These are phyloP conservation scores for Mycena haematopus DNA, from an alignment of 768 basidiomycete species.

Conservation along the genomic window DNA sequence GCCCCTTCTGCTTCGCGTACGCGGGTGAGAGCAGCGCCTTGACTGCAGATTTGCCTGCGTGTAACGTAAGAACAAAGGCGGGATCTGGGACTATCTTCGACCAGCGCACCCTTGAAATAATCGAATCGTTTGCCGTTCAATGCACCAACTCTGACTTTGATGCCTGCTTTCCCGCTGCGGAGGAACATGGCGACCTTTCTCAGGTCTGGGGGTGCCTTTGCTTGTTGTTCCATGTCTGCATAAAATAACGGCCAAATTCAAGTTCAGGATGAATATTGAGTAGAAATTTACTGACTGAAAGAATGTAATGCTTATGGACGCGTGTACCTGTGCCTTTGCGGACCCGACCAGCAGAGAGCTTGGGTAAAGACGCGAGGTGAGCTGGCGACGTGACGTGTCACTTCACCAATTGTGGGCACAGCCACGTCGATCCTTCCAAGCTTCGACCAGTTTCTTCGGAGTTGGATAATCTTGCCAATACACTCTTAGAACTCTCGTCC, in stretches of 20 bases:
- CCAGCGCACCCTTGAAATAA: constrained; percentile 91
- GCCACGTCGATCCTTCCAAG: no score
- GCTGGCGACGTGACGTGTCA: background rate
- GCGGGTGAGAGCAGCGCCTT: constrained; percentile 92
- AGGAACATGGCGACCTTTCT: constrained; percentile 88
- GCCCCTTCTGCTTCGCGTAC: constrained; percentile 87
- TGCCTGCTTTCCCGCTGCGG: constrained; percentile 82
- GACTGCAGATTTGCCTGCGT: constrained; percentile 86
- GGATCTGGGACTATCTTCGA: background rate
- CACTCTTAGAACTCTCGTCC: no score
- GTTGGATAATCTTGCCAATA: no score
- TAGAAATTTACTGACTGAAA: background rate
- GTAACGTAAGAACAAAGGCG: background rate
- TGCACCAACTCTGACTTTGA: constrained; percentile 90
- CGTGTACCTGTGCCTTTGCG: constrained; percentile 14
- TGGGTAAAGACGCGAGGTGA: background rate
- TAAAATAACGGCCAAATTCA: background rate
- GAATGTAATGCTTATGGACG: constrained; percentile 3
- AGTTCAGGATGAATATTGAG: no score
- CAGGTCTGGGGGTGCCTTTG: constrained; percentile 79
- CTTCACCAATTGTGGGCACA: no score
- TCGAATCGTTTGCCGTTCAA: constrained; percentile 95
- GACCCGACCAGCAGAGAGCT: background rate
- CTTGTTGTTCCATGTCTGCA: constrained; percentile 72
- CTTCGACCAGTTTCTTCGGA: no score